These are phyloP conservation scores for Leccinum pellstonianum DNA, from an alignment of 768 basidiomycete genomes.

Conservation along the genomic window DNA sequence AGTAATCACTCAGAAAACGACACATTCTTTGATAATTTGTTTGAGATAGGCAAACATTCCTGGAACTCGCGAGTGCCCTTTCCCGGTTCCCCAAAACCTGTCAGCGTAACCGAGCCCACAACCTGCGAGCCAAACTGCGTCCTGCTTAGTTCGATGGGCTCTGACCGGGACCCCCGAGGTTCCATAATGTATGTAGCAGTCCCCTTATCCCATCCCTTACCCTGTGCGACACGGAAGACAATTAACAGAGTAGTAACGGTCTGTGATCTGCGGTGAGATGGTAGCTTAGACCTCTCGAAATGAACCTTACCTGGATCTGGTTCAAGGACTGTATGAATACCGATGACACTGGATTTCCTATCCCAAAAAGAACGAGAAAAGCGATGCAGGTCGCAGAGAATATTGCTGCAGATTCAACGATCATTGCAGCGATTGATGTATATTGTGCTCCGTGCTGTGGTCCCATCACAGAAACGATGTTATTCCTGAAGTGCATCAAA, in stretches of 20 bases:
- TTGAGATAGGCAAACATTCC: not conserved
- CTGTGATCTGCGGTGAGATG: not conserved
- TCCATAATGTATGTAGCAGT: not conserved
- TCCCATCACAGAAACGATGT: not conserved
- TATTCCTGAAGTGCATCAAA: not conserved
- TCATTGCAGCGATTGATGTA: not conserved
- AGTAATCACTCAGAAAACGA: not conserved
- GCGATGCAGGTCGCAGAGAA: not conserved
- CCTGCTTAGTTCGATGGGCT: not conserved
- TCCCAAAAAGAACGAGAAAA: not conserved
- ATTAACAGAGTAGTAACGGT: not conserved
- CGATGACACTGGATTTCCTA: not conserved
- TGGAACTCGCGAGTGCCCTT: too few species aligned
- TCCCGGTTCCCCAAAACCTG: not conserved
- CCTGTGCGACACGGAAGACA: not conserved
- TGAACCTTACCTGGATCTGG: not conserved
- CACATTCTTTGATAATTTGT: not conserved
- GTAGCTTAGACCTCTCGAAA: not conserved
- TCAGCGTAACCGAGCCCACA: not conserved
- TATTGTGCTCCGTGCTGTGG: not conserved
- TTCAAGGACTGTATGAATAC: not conserved
- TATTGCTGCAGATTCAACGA: not conserved
- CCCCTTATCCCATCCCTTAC: not conserved
- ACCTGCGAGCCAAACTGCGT: not conserved
- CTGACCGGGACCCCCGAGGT: not conserved